These are phyloP conservation scores for Wickerhamomyces silvicola DNA, from an alignment of 805 yeast species.

Conservation along the genomic window DNA sequence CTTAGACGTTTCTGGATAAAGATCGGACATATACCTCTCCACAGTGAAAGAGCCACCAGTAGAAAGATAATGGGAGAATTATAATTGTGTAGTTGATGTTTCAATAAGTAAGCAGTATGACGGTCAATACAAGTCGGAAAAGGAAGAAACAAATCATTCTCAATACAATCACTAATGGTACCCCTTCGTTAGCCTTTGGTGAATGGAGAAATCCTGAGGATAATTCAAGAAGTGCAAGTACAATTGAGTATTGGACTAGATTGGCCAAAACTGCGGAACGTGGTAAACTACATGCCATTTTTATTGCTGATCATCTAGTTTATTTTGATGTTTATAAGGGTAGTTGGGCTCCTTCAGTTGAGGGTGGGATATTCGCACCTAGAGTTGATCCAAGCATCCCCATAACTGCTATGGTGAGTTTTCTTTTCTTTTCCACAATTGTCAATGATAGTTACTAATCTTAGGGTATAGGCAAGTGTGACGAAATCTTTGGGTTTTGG, in stretches of 20 bases:
- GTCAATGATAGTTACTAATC: too few relatives aligned
- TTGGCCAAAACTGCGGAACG: conserved; percentile 28
- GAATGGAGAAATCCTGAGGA: conserved; percentile 23
- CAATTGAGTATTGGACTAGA: conserved; percentile 28
- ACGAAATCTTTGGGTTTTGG: conserved; percentile 33
- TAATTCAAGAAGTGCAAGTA: conserved; percentile 1
- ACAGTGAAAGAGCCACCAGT: too few relatives aligned
- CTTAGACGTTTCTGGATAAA: too few relatives aligned
- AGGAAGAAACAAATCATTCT: conserved; percentile 22
- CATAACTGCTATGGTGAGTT: conserved; percentile 28
- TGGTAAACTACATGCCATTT: conserved; percentile 30
- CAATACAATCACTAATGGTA: conserved; percentile 30
- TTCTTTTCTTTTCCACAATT: too few relatives aligned
- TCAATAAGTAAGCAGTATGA: too few relatives aligned
- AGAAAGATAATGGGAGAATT: too few relatives aligned
- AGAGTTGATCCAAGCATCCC: conserved; percentile 26
- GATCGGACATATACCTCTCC: too few relatives aligned
- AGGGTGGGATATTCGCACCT: conserved; percentile 20
- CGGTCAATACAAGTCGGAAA: too few relatives aligned
- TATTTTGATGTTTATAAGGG: conserved; percentile 33
- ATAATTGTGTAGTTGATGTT: too few relatives aligned
- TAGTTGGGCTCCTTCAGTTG: conserved; percentile 26
- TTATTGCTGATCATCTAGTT: conserved; percentile 32
- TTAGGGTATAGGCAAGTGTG: too few relatives aligned
- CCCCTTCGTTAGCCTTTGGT: conserved; percentile 21